Conservation (phyloP, 1,139 yeast species). For the Schizosaccharomyces versatilis region DNA sequence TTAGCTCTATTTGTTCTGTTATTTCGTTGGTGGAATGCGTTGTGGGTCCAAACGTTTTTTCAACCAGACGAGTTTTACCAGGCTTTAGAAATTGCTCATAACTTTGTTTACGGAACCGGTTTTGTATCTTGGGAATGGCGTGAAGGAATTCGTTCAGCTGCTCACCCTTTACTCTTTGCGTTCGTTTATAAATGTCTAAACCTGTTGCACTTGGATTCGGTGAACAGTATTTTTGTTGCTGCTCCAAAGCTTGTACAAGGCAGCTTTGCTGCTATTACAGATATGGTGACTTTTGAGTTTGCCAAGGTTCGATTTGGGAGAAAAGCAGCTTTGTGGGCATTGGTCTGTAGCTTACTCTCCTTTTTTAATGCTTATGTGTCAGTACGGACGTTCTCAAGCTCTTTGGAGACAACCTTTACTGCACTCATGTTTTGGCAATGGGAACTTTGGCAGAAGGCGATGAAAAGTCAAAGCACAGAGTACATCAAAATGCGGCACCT, state of each 20-base stretch:
- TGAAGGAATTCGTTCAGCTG: conserved; percentile 46
- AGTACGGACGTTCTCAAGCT: conserved; percentile 71
- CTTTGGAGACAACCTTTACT: conserved; percentile 55
- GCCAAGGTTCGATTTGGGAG: conserved; percentile 16
- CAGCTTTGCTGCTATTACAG: conserved; percentile 48
- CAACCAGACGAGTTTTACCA: conserved; percentile 96
- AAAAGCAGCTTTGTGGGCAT: conserved; percentile 26
- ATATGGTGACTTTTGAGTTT: conserved; percentile 19
- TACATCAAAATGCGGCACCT: background rate
- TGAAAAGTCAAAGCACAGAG: conserved; percentile 7
- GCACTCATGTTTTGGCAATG: conserved; percentile 48
- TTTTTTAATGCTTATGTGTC: conserved; percentile 67
- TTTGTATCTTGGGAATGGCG: conserved; percentile 90
- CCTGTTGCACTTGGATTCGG: conserved; percentile 18
- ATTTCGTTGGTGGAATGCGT: conserved; percentile 28
- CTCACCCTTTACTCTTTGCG: conserved; percentile 57
- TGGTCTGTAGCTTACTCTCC: conserved; percentile 37
- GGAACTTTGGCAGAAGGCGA: conserved; percentile 31
- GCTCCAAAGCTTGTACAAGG: conserved; percentile 53
- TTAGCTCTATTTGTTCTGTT: background rate
- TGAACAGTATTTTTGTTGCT: conserved; percentile 18
- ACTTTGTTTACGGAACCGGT: conserved; percentile 54
- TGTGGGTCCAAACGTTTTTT: conserved; percentile 49
- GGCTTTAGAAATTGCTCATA: conserved; percentile 77
- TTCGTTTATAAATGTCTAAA: conserved; percentile 20